Conservation (phyloP, 2,329 filamentous ascomycete species). For the Pyrenochaeta sp. region DNA sequence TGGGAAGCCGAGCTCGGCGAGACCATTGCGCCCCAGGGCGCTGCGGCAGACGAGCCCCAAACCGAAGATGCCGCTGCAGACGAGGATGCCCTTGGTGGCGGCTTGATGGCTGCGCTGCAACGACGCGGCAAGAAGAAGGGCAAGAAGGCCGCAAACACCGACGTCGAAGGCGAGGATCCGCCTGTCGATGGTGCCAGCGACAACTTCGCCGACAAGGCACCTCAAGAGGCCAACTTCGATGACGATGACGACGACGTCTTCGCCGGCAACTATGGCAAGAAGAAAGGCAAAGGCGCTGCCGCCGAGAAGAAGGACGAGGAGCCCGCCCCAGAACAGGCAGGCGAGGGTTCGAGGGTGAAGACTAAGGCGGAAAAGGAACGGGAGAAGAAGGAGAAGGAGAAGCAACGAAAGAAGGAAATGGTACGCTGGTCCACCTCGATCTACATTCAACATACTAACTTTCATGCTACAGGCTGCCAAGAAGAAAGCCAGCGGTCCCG, state of each 20-base stretch:
- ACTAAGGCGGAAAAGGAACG: slow-evolving; percentile 99
- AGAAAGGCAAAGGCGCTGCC: slow-evolving; percentile 69
- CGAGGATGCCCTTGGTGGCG: slow-evolving; percentile 57
- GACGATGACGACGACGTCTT: slow-evolving; percentile 84
- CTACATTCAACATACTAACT: slow-evolving; percentile 1
- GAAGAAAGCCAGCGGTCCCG: slow-evolving; percentile 64
- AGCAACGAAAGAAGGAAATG: slow-evolving; percentile 98
- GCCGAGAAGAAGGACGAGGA: slow-evolving; percentile 49
- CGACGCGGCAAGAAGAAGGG: slow-evolving; percentile 79
- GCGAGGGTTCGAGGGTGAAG: slow-evolving; percentile 66
- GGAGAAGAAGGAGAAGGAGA: slow-evolving; percentile 97
- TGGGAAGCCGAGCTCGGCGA: slow-evolving; percentile 96
- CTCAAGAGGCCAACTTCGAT: slow-evolving; percentile 74
- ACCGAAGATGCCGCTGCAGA: slow-evolving; percentile 50
- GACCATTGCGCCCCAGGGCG: slow-evolving; percentile 67
- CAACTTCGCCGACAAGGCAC: slow-evolving; percentile 70
- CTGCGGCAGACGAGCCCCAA: slow-evolving; percentile 46
- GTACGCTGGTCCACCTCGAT: too few species aligned
- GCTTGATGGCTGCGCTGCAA: slow-evolving; percentile 58
- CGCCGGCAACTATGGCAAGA: slow-evolving; percentile 68
- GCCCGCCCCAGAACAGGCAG: slow-evolving; percentile 48
- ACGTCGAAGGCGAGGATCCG: slow-evolving; percentile 73
- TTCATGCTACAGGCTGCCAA: slow-evolving; percentile 55
- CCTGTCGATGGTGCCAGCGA: slow-evolving; percentile 49
- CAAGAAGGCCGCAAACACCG: slow-evolving; percentile 73